Evolutionary conservation across 164 flowering plant genomes (phyloP), one percentile per base, ranked within the genome.

Genomic region (Akebia trifoliata): DNA sequence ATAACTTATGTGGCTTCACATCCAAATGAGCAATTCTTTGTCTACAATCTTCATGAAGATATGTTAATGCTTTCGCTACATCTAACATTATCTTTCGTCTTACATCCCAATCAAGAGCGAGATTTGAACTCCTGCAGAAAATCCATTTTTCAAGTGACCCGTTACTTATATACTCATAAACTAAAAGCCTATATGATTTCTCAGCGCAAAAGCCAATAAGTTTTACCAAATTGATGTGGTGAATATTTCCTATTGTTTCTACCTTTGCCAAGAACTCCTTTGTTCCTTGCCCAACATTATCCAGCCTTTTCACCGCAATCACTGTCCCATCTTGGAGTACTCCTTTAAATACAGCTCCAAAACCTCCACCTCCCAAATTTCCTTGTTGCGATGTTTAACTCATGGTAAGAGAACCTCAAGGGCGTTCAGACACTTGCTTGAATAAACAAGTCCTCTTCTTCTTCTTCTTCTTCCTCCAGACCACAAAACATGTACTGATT

Each of bases 41-140:
- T 15, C 50, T 35, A 50, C 72, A 72, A 4, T 68, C 66, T 40
- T 72, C 75, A 30, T 72, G 75, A 17, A 72, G 69, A 51, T 72
- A 72, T 2, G 47, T 35, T 0, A 67, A 32, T 15, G 69, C 72
- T 25, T 55, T 60, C 5, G 72, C 68, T 21, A 61, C 32, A 32
- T 52, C 63, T 8, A 49, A 4, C 0, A 57, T 44, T 26, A 72
- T 72, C 18, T 57, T 53, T 14, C 17, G 11, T 31, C 55, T 47
- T 1, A 49, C 20, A 21, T 57, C 12, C 77, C 74, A 73, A 18
- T 48, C 32, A 2, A 70, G 67, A 15, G 7, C 0, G 5, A 36
- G 60, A 7, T 8, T 24, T 22, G 18, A 10, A 20, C 49, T 21
- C 11, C 25, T 4, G 8, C 49, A 14, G 44, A 68, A 72, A 6